Conservation (phyloP, 345 rosid species). For the Boechera stricta region DNA sequence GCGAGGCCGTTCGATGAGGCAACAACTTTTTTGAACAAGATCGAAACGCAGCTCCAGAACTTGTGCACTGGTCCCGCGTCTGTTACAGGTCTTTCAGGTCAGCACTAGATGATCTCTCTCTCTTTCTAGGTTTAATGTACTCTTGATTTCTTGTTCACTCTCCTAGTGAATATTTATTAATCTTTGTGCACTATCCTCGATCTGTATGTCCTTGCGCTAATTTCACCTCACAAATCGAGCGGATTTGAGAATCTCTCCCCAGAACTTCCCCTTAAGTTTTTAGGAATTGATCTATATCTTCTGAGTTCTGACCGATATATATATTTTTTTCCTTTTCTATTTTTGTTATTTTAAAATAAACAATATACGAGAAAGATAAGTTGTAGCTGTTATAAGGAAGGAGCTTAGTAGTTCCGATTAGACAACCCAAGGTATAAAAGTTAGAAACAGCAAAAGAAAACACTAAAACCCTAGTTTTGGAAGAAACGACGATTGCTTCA, state of each 20-base stretch:
- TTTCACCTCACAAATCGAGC: constrained; percentile 34
- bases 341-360: background rate
- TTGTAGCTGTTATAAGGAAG: background rate
- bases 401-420: constrained; percentile 20
- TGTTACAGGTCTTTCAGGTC: constrained; percentile 57
- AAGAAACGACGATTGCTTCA: constrained; percentile 10
- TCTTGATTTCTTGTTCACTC: constrained; percentile 18
- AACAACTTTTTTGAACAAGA: constrained; percentile 69
- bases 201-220: constrained; percentile 21
- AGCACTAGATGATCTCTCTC: constrained; percentile 29
- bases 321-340: background rate
- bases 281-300: constrained; percentile 20
- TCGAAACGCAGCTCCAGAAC: constrained; percentile 86
- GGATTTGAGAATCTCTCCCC: constrained; percentile 9
- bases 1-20: constrained; percentile 94
- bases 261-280: constrained; percentile 29
- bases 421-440: background rate
- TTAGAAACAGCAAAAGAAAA: background rate
- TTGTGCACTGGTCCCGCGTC: constrained; percentile 66
- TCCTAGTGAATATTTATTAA: constrained; percentile 24
- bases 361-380: background rate
- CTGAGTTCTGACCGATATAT: background rate
- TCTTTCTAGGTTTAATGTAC: constrained; percentile 17
- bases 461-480: constrained; percentile 36
- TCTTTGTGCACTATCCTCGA: constrained; percentile 19